Evolutionary conservation across 305 asterid species (phyloP), one percentile per base, ranked within the genome.

Genomic region (Fraxinus floribunda): DNA sequence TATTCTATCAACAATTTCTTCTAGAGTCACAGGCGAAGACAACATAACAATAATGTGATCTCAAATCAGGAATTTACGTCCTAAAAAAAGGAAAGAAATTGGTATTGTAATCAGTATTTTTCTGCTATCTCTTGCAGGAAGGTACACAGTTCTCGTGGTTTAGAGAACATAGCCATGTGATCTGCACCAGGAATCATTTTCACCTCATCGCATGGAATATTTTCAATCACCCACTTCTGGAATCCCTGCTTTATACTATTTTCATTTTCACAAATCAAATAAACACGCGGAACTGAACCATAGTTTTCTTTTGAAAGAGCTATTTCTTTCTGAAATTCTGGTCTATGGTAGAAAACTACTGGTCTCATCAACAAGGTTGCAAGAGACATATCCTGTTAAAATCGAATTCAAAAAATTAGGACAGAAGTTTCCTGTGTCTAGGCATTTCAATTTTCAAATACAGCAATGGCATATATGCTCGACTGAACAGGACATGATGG

Each of bases 111-210:
- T 62, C 30, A 62, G 30, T 55, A 72, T 2, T 80, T 84, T 9
- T 22, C 26, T 30, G 81, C 78, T 26, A 80, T 70, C 49, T 13
- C 72, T 49, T 68, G 80, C 15, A 89, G 78, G 60, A 32, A 81
- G 49, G 35, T 70, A 41, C 86, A 86, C 15, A 89, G 15, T 18
- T 88, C 83, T 5, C 13, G 72, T 30, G 89, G 68, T 80, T 83
- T 87, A 11, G 91, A 89, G 39, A 91, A 82, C 90, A 89, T 89
- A 71, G 72, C 84, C 92, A 90, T 86, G 75, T 89, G 91, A 85
- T 88, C 91, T 8, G 92, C 84, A 26, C 86, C 79, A 55, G 3
- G 15, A 36, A 91, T 88, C 30, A 75, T 6, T 38, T 81, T 81
- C 20, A 87, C 88, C 74, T 84, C 92, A 29, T 83, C 81, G 0